These are phyloP conservation scores for Termitomyces heimii DNA, from an alignment of 768 basidiomycete genomes.

Conservation along the genomic window DNA sequence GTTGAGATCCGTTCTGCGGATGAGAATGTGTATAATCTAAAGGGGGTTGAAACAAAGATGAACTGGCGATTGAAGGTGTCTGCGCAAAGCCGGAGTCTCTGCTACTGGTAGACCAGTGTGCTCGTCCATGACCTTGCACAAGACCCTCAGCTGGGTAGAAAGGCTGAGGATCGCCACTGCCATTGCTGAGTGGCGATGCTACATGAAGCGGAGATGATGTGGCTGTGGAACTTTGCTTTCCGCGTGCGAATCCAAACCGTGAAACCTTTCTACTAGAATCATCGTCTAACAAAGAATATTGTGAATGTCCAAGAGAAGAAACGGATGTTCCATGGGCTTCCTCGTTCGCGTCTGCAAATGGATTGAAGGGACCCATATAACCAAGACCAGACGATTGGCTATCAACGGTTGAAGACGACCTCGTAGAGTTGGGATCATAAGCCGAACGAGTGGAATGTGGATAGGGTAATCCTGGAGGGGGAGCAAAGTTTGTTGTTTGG, in stretches of 20 bases:
- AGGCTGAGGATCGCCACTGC: slow-evolving; percentile 40
- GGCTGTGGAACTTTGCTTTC: slow-evolving; percentile 52
- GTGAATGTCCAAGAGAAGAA: slow-evolving; percentile 24
- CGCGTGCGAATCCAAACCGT: slow-evolving; percentile 76
- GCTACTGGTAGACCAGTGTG: slow-evolving; percentile 35
- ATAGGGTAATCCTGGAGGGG: slow-evolving; percentile 52
- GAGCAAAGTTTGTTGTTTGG: slow-evolving; percentile 28
- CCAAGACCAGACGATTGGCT: slow-evolving; percentile 40
- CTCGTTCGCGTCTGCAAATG: slow-evolving; percentile 61
- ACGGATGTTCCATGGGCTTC: slow-evolving; percentile 31
- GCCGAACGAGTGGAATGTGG: slow-evolving; percentile 43
- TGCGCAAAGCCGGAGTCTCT: slow-evolving; percentile 40
- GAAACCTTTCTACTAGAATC: slow-evolving; percentile 65
- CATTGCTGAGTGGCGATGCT: slow-evolving; percentile 46
- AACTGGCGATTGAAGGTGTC: slow-evolving; percentile 24
- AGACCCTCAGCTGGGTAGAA: slow-evolving; percentile 35
- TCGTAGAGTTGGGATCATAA: slow-evolving; percentile 45
- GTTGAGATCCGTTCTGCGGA: slow-evolving; percentile 44
- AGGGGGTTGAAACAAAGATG: slow-evolving; percentile 43
- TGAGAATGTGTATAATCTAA: slow-evolving; percentile 33
- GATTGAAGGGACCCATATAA: slow-evolving; percentile 77
- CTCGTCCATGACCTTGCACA: slow-evolving; percentile 25
- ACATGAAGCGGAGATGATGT: slow-evolving; percentile 56
- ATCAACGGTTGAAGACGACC: slow-evolving; percentile 32
- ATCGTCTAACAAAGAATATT: slow-evolving; percentile 43